Evolutionary conservation across 331 rosid genomes (phyloP).

Genomic region (Prunus yedoensis): DNA sequence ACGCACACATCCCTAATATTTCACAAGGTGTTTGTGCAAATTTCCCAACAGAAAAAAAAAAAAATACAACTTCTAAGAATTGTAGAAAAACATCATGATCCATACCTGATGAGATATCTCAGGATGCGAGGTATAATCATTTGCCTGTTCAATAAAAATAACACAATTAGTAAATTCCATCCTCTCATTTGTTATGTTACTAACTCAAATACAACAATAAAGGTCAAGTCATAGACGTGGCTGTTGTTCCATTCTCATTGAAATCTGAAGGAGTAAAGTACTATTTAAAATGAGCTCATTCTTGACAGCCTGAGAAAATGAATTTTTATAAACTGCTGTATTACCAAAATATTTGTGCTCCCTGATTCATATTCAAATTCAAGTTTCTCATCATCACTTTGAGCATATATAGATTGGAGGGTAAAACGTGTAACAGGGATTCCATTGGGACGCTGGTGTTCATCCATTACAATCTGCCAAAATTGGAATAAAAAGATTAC

Average conservation of each 20-base stretch:
- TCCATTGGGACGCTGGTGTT: slow-evolving; percentile 88
- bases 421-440: slow-evolving; percentile 85
- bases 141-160: slow-evolving; percentile 49
- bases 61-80: neutral
- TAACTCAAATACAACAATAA: neutral
- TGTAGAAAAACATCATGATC: slow-evolving; percentile 14
- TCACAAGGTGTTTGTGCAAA: no score
- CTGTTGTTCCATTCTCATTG: neutral
- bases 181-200: neutral
- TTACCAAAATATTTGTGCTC: slow-evolving; percentile 86
- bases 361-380: slow-evolving; percentile 98
- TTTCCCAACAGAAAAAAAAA: no score
- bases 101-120: slow-evolving; percentile 92
- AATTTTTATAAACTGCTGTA: slow-evolving; percentile 26
- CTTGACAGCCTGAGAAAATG: neutral
- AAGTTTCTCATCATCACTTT: slow-evolving; percentile 89
- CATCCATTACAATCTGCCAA: slow-evolving; percentile 96
- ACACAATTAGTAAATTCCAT: neutral
- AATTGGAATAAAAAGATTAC: slow-evolving; percentile 9
- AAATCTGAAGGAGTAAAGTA: neutral
- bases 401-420: slow-evolving; percentile 88
- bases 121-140: slow-evolving; percentile 69
- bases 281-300: neutral
- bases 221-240: neutral
- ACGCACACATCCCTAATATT: no score